Percentiles rank a stretch among this genome's conserved stretches.
These are phyloP conservation scores for Aureobasidium sp. DNA, from an alignment of 2,329 filamentous ascomycete genomes.

Conservation along the genomic window DNA sequence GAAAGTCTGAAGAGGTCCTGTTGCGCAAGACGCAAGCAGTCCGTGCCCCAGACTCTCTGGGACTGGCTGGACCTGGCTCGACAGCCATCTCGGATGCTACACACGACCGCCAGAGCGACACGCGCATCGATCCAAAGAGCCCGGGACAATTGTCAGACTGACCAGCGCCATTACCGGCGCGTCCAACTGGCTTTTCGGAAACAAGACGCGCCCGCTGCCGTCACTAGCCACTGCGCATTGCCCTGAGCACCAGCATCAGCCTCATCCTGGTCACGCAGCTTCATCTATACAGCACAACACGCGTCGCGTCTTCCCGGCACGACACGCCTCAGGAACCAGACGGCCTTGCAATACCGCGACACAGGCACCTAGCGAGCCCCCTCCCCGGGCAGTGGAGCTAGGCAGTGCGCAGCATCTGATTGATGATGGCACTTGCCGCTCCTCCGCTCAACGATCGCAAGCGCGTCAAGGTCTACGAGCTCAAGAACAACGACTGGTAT, in stretches of 20 bases:
- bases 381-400: conserved; percentile 2
- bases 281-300: neutral
- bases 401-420: conserved; percentile 13
- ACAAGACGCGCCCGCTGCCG: neutral
- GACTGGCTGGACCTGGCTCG: neutral
- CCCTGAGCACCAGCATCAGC: neutral
- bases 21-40: neutral
- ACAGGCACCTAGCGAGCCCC: neutral
- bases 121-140: neutral
- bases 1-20: neutral
- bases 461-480: conserved; percentile 96
- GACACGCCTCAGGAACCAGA: neutral
- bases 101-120: neutral
- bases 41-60: neutral
- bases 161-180: neutral
- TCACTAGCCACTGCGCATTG: neutral
- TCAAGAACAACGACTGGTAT: conserved; percentile 98
- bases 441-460: conserved; percentile 38
- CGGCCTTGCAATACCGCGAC: neutral
- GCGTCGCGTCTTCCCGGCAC: conserved; percentile 5
- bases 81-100: neutral
- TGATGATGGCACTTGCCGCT: conserved; percentile 15
- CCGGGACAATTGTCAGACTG: neutral
- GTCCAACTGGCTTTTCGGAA: neutral
- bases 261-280: neutral